phyloP scores from a whole-genome alignment of 2,329 filamentous ascomycete species.

The Geosmithia putterillii region DNA sequence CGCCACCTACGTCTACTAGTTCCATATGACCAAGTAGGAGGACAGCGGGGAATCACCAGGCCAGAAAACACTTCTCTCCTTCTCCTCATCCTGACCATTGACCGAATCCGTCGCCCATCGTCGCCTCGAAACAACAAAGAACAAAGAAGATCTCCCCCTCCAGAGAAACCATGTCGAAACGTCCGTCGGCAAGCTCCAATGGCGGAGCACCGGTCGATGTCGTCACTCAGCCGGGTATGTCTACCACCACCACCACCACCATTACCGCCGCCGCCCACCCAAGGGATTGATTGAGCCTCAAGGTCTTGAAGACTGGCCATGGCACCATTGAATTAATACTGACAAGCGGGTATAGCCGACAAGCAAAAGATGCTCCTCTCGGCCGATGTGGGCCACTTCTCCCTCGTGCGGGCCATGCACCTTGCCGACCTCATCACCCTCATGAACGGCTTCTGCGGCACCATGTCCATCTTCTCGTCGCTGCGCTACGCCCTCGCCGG shows the following conservation, averaged over 20 bases:
- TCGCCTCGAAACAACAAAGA: background rate
- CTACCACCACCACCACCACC: too few relatives aligned
- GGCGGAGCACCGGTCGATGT: background rate
- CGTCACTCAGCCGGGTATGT: background rate
- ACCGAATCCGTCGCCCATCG: too few relatives aligned
- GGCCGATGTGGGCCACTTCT: slow-evolving; percentile 62
- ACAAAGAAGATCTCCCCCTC: background rate
- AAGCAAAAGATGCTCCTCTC: slow-evolving; percentile 67
- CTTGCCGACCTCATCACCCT: slow-evolving; percentile 77
- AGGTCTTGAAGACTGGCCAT: background rate
- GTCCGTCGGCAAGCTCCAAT: background rate
- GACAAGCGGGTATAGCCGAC: slow-evolving; percentile 28
- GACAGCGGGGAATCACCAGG: too few relatives aligned
- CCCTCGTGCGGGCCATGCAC: slow-evolving; percentile 56
- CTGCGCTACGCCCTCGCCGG: slow-evolving; percentile 76
- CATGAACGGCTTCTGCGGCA: slow-evolving; percentile 72
- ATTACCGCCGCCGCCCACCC: too few relatives aligned
- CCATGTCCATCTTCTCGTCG: slow-evolving; percentile 93
- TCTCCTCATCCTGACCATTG: too few relatives aligned
- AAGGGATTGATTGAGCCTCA: background rate
- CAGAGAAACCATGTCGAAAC: slow-evolving; percentile 3
- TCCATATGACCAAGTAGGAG: too few relatives aligned
- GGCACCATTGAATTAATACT: background rate
- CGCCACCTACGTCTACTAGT: too few relatives aligned
- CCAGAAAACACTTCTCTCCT: too few relatives aligned